Conservation (phyloP, 1,139 yeast genomes). For the Taphrina sp. region DNA sequence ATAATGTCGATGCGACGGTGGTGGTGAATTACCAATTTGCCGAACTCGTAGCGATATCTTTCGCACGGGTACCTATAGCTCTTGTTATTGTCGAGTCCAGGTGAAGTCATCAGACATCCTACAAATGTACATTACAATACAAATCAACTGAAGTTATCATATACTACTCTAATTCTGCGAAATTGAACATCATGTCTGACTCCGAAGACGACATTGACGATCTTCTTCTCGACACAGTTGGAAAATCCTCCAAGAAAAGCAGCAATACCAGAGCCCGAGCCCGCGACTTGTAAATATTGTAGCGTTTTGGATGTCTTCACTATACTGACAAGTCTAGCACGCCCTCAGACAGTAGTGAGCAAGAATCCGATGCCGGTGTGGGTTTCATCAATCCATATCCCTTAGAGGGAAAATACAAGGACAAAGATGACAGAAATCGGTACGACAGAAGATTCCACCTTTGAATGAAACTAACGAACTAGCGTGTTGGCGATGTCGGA, state of each 20-base stretch:
- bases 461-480: no score
- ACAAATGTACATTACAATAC: no score
- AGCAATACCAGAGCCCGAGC: conserved; percentile 9
- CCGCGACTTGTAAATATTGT: conserved; percentile 24
- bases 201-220: conserved; percentile 28
- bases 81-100: no score
- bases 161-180: not conserved
- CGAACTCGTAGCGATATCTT: no score
- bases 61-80: no score
- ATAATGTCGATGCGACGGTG: no score
- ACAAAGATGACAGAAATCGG: conserved; percentile 69
- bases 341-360: conserved; percentile 39
- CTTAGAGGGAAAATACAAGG: conserved; percentile 82
- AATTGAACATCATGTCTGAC: no score
- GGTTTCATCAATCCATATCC: conserved; percentile 69
- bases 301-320: no score
- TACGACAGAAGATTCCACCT: no score
- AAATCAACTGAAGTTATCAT: not conserved
- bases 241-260: conserved; percentile 22
- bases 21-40: no score
- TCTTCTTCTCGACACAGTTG: conserved; percentile 24
- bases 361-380: conserved; percentile 40
- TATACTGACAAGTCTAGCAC: conserved; percentile 6
- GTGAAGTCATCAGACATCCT: no score
- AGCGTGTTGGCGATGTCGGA: conserved; percentile 81